Evolutionary conservation across 2,329 filamentous ascomycete genomes (phyloP).

Genomic region (Macrophomina tecta): DNA sequence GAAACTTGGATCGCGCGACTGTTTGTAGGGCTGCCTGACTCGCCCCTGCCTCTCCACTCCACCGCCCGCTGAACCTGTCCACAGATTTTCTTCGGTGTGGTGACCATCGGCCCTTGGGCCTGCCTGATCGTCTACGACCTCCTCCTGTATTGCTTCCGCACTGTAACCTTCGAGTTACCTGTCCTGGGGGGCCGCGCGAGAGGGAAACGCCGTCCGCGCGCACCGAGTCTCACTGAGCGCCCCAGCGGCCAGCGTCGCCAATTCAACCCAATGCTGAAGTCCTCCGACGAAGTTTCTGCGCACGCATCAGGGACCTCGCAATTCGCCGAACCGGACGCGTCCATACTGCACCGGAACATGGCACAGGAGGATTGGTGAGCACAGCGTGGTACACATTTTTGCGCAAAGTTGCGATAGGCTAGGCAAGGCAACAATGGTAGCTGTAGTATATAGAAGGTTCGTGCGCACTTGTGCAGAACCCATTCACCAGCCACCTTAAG

Average conservation of each 20-base stretch:
- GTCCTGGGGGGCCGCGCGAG: slow-evolving; percentile 65
- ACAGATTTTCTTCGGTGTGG: slow-evolving; percentile 65
- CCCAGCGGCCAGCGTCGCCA: slow-evolving; percentile 56
- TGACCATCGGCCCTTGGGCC: slow-evolving; percentile 69
- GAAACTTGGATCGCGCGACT: slow-evolving; percentile 68
- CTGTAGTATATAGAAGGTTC: background rate
- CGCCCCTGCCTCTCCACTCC: slow-evolving; percentile 21
- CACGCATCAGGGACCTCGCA: slow-evolving; percentile 13
- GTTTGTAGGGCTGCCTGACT: slow-evolving; percentile 59
- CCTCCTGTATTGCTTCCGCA: slow-evolving; percentile 65
- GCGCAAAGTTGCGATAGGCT: background rate
- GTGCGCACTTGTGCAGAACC: slow-evolving; percentile 15
- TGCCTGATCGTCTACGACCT: slow-evolving; percentile 68
- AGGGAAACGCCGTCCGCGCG: slow-evolving; percentile 64
- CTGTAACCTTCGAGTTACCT: slow-evolving; percentile 64
- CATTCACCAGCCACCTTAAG: background rate
- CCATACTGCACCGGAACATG: background rate
- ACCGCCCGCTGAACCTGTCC: slow-evolving; percentile 23
- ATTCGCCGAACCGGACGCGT: background rate
- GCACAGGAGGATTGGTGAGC: slow-evolving; percentile 6
- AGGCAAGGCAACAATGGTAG: slow-evolving; percentile 4
- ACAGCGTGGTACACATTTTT: background rate
- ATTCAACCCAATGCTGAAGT: slow-evolving; percentile 43
- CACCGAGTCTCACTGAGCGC: slow-evolving; percentile 65
- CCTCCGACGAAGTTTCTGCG: background rate